Conservation (phyloP, 495 filamentous ascomycete species). For the Clohesyomyces aquaticus region DNA sequence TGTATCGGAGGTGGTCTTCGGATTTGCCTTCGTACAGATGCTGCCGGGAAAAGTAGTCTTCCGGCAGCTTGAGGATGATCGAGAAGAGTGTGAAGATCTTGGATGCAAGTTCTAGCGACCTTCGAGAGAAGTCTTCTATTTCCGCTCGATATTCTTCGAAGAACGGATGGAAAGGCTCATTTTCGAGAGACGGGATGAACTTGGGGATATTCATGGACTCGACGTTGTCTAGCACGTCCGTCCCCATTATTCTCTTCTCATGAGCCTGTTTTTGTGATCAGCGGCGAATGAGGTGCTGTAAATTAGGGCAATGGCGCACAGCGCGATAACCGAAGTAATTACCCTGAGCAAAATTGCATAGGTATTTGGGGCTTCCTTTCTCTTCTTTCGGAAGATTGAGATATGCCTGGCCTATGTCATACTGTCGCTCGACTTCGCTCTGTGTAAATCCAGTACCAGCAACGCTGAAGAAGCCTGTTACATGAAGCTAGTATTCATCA, state of each 20-base stretch:
- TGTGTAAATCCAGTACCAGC: slow-evolving; percentile 54
- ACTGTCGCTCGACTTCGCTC: slow-evolving; percentile 61
- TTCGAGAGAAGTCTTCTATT: slow-evolving; percentile 56
- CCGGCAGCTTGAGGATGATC: slow-evolving; percentile 57
- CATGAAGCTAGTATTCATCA: slow-evolving; percentile 20
- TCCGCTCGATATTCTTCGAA: slow-evolving; percentile 54
- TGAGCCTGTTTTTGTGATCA: slow-evolving; percentile 36
- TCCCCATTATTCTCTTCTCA: slow-evolving; percentile 52
- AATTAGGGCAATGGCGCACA: slow-evolving; percentile 1
- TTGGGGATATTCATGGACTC: slow-evolving; percentile 63
- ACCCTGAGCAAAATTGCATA: slow-evolving; percentile 52
- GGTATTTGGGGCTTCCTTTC: slow-evolving; percentile 54
- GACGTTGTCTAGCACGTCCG: slow-evolving; percentile 57
- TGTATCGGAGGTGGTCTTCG: slow-evolving; percentile 58
- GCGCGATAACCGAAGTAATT: slow-evolving; percentile 54
- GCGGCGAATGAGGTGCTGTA: background rate
- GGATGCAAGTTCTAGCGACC: slow-evolving; percentile 22
- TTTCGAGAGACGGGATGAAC: slow-evolving; percentile 54
- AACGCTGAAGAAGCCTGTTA: slow-evolving; percentile 27
- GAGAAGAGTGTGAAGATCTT: slow-evolving; percentile 56
- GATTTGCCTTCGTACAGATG: slow-evolving; percentile 56
- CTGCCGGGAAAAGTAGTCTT: slow-evolving; percentile 55
- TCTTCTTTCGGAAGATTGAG: slow-evolving; percentile 58
- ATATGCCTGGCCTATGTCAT: slow-evolving; percentile 59
- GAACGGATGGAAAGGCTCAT: slow-evolving; percentile 58